Evolutionary conservation across 345 rosid genomes (phyloP).

Genomic region (sweet orange (Citrus sinensis)): DNA sequence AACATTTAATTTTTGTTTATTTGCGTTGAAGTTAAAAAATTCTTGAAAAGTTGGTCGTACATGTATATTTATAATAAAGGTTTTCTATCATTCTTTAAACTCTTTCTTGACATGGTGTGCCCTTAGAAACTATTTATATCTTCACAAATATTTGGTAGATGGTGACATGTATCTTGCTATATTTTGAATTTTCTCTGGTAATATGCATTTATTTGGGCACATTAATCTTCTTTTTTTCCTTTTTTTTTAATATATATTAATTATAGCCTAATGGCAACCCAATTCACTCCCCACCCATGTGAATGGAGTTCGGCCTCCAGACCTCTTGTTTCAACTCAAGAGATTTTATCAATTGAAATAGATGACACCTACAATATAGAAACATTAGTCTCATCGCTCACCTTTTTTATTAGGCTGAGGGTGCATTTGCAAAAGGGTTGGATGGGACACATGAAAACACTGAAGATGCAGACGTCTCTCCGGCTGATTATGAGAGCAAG

Average conservation of each 20-base stretch:
- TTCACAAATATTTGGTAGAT: background rate
- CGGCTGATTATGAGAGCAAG: constrained; percentile 59
- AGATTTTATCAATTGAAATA: too few relatives aligned
- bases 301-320: too few relatives aligned
- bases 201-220: background rate
- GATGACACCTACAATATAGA: too few relatives aligned
- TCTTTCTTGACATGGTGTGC: background rate
- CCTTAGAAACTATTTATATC: background rate
- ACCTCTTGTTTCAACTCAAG: too few relatives aligned
- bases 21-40: background rate
- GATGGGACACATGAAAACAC: constrained; percentile 34
- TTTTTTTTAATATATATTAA: too few relatives aligned
- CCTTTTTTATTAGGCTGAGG: constrained; percentile 33
- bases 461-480: constrained; percentile 40
- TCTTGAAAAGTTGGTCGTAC: too few relatives aligned
- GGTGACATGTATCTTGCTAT: background rate
- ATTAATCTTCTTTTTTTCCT: background rate
- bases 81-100: background rate
- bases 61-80: too few relatives aligned
- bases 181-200: background rate
- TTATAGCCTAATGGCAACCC: too few relatives aligned
- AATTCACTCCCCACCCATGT: too few relatives aligned
- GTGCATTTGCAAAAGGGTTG: constrained; percentile 23
- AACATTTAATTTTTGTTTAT: background rate
- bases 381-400: background rate